Base-by-base conservation (phyloP, 2,329 filamentous ascomycete genomes). In the Zymoseptoria ardabiliae region DNA sequence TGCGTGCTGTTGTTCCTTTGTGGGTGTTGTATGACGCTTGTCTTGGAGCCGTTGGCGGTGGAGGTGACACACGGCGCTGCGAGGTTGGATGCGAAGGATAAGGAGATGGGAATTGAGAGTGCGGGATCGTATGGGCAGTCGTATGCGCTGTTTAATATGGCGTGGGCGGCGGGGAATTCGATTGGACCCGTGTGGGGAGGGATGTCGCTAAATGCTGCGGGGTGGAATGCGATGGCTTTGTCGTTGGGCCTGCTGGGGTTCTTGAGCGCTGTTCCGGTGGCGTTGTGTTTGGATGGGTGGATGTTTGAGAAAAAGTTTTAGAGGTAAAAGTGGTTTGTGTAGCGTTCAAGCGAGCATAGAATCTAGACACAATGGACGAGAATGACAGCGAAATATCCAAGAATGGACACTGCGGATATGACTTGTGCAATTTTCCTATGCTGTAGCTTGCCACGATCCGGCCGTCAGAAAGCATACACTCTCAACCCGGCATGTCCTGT, bases 261-360 rank as follows among this genome's bases (percentile, higher is more conserved):
- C 0, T 65, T 78, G 2, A 81, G 78, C 21, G 77, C 78, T 3
- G 60, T 82, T 2, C 81, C 82, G 3, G 75, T 76, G 3, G 71
- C 57, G 5, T 45, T 61, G 22, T 65, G 55, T 21, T 64, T 59
- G 57, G 65, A 62, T n/a, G 63, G 62, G 1, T 63, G 65, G 61
- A 23, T 56, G 21, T 58, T 45, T 45, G 11, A 17, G 13, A 17
- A n/a, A 17, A 45, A n/a, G 35, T 3, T 17, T 45, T 17, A 45
- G 13, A n/a, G 17, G 1, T 17, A 45, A 45, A 45, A 45, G 35
- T 45, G 17, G 35, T 45, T 45, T 17, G 5, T n/a, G 35, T n/a
- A 45, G 35, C 35, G 35, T 45, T 45, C 35, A 45, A 45, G 35
- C 35, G 35, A 45, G 35, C 13, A 17, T 41, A 17, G 10, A 8